Conservation (phyloP, 2,329 filamentous ascomycete genomes). For the Colletotrichum caudatum region DNA sequence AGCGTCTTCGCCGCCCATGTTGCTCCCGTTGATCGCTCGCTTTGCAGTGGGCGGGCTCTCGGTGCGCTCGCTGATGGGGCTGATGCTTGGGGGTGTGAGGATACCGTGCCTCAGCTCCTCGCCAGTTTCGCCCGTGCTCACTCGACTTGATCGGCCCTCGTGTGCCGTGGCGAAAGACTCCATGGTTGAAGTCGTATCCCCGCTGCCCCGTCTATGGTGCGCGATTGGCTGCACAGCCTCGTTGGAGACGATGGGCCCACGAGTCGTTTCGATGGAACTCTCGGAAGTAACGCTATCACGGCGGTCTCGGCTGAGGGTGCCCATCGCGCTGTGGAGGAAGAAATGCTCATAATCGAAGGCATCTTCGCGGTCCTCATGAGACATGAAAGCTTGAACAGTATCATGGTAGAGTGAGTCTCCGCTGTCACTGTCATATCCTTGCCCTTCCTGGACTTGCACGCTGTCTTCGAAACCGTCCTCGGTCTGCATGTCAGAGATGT, state of each 20-base stretch:
- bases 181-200: slow-evolving; percentile 63
- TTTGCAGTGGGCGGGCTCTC: slow-evolving; percentile 40
- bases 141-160: slow-evolving; percentile 60
- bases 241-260: slow-evolving; percentile 56
- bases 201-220: slow-evolving; percentile 57
- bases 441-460: slow-evolving; percentile 52
- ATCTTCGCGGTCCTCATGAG: slow-evolving; percentile 93
- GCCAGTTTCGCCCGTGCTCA: slow-evolving; percentile 27
- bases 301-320: slow-evolving; percentile 72
- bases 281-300: slow-evolving; percentile 68
- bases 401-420: slow-evolving; percentile 74
- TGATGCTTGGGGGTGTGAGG: slow-evolving; percentile 38
- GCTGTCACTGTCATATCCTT: slow-evolving; percentile 69
- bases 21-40: slow-evolving; percentile 44
- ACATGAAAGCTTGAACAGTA: slow-evolving; percentile 69
- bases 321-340: slow-evolving; percentile 92
- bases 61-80: slow-evolving; percentile 35
- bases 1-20: slow-evolving; percentile 46
- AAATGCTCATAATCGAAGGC: slow-evolving; percentile 98
- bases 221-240: slow-evolving; percentile 45
- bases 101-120: slow-evolving; percentile 34
- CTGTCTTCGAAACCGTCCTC: slow-evolving; percentile 53
- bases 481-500: slow-evolving; percentile 55
- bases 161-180: slow-evolving; percentile 70
- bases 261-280: slow-evolving; percentile 71